Percentiles rank a stretch among this genome's conserved stretches.
phyloP scores from a whole-genome alignment of 257 asterid species.

The Plantago ovata region DNA sequence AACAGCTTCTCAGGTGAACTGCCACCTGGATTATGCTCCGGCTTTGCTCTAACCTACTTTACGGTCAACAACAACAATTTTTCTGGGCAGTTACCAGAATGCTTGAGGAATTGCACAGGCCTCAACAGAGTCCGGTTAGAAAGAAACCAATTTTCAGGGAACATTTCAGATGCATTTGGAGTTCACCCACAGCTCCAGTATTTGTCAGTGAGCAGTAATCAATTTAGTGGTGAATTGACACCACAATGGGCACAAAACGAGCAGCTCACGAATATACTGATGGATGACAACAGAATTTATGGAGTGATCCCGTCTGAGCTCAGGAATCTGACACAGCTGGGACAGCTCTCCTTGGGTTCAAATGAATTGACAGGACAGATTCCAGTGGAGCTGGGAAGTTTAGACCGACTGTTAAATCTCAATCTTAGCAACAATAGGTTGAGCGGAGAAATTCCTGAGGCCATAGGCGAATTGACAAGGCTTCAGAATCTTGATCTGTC shows the following conservation, averaged over 20 bases:
- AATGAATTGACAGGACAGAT: constrained; percentile 58
- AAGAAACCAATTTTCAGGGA: constrained; percentile 54
- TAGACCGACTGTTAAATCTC: constrained; percentile 35
- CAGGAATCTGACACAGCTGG: constrained; percentile 52
- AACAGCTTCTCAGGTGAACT: constrained; percentile 67
- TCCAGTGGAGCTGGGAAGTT: constrained; percentile 52
- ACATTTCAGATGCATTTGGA: constrained; percentile 63
- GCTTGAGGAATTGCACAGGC: constrained; percentile 62
- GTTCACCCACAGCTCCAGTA: constrained; percentile 46
- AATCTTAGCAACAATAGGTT: constrained; percentile 55
- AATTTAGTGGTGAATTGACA: constrained; percentile 53
- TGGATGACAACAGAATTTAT: constrained; percentile 46
- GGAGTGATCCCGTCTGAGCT: constrained; percentile 68
- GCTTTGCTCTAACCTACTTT: constrained; percentile 43
- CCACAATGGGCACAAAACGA: constrained; percentile 51
- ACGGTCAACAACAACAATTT: constrained; percentile 52
- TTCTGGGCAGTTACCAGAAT: constrained; percentile 59
- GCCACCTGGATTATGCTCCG: constrained; percentile 55
- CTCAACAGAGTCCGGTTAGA: constrained; percentile 53
- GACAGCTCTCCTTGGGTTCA: constrained; percentile 46
- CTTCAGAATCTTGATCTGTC: constrained; percentile 63
- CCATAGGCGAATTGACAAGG: constrained; percentile 35
- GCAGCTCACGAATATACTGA: constrained; percentile 42
- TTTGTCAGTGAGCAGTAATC: constrained; percentile 49
- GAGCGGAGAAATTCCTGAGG: constrained; percentile 53